phyloP scores from a whole-genome alignment of 2,329 filamentous ascomycete genomes.

The Aspergillus sp. region DNA sequence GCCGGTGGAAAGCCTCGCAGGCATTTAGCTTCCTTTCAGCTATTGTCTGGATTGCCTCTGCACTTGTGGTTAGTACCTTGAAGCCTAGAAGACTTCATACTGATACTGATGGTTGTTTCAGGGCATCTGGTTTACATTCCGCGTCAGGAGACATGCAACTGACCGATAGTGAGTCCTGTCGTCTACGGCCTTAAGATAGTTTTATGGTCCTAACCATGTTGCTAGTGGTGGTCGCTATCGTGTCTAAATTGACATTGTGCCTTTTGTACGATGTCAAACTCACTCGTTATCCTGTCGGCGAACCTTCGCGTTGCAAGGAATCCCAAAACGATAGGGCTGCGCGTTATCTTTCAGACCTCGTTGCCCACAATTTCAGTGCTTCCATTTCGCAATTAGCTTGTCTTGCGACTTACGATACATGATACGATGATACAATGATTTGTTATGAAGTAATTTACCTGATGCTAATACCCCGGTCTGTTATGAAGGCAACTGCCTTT shows the following conservation, averaged over 20 bases:
- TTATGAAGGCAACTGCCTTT: slow-evolving; percentile 11
- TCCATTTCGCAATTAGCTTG: no score
- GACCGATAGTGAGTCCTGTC: slow-evolving; percentile 23
- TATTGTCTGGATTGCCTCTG: slow-evolving; percentile 68
- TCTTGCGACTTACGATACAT: background rate
- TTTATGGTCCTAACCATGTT: background rate
- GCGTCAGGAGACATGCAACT: slow-evolving; percentile 18
- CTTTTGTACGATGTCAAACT: background rate
- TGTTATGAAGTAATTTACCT: background rate
- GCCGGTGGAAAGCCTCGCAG: slow-evolving; percentile 68
- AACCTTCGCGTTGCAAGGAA: no score
- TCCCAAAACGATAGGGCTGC: no score
- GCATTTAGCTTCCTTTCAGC: slow-evolving; percentile 72
- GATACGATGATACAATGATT: background rate
- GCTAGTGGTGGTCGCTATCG: background rate
- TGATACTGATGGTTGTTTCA: slow-evolving; percentile 17
- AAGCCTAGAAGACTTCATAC: background rate
- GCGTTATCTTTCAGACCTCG: no score
- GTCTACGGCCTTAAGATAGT: no score
- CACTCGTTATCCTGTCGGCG: background rate
- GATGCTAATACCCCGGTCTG: background rate
- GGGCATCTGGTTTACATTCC: slow-evolving; percentile 40
- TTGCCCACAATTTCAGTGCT: no score
- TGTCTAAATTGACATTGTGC: background rate
- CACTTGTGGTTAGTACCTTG: slow-evolving; percentile 49